Conservation (phyloP, 495 filamentous ascomycete species). For the Amniculicola lignicola region DNA sequence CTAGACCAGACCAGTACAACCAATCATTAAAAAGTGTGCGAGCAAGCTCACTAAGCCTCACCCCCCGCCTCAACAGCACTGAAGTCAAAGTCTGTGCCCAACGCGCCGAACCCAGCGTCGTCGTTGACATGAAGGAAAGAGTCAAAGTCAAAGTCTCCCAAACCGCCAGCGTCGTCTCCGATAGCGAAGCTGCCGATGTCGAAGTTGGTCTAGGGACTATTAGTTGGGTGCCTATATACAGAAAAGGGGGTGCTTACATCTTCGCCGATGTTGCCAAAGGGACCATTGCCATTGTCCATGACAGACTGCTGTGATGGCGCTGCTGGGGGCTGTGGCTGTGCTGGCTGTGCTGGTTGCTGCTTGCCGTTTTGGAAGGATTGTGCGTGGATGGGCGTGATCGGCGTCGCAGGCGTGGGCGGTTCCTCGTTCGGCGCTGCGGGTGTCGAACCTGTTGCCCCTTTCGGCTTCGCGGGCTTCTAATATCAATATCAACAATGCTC, state of each 20-base stretch:
- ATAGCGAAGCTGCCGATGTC: not conserved
- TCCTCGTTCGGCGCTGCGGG: constrained; percentile 69
- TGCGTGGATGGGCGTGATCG: constrained; percentile 77
- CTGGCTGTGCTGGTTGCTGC: constrained; percentile 42
- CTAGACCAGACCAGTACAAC: not conserved
- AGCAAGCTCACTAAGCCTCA: constrained; percentile 14
- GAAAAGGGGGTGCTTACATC: constrained; percentile 29
- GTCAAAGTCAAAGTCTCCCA: constrained; percentile 95
- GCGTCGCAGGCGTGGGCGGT: constrained; percentile 76
- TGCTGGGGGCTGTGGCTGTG: constrained; percentile 27
- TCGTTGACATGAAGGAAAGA: constrained; percentile 72
- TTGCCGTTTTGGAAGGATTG: constrained; percentile 58
- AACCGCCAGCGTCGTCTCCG: constrained; percentile 53
- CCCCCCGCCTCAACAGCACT: constrained; percentile 34
- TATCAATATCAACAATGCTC: constrained; percentile 40
- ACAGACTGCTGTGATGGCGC: constrained; percentile 37
- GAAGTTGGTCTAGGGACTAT: not conserved
- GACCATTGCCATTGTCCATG: constrained; percentile 40
- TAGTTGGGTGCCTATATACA: not conserved
- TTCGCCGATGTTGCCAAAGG: constrained; percentile 37
- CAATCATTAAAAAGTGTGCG: not conserved
- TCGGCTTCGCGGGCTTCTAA: constrained; percentile 63
- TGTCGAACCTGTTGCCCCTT: constrained; percentile 68
- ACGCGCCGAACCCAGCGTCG: constrained; percentile 37
- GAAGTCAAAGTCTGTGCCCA: constrained; percentile 52